Conservation (phyloP, 2,329 filamentous ascomycete species). For the Xylariomycetidae sp. region DNA sequence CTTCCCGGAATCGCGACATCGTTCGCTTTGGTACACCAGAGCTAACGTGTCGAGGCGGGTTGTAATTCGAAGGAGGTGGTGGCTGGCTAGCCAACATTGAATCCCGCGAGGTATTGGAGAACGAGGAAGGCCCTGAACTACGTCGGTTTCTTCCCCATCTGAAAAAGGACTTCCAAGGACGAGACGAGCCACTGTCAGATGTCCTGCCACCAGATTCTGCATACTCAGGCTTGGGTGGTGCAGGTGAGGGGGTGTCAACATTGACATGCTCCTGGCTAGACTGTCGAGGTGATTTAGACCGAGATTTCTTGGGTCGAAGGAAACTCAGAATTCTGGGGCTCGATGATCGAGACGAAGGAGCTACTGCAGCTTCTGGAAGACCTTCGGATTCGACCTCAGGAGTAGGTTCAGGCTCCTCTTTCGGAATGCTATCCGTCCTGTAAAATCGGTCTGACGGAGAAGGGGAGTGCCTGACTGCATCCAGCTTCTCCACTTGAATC, state of each 20-base stretch:
- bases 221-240: slow-evolving; percentile 38
- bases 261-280: slow-evolving; percentile 35
- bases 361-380: slow-evolving; percentile 6
- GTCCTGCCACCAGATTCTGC: slow-evolving; percentile 47
- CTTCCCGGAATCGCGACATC: slow-evolving; percentile 87
- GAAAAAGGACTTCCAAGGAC: slow-evolving; percentile 71
- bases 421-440: slow-evolving; percentile 44
- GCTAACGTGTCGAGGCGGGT: slow-evolving; percentile 29
- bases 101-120: slow-evolving; percentile 86
- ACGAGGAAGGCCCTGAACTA: slow-evolving; percentile 64
- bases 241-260: slow-evolving; percentile 25
- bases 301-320: slow-evolving; percentile 41
- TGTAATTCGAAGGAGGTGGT: slow-evolving; percentile 27
- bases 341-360: slow-evolving; percentile 18
- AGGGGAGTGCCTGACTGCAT: slow-evolving; percentile 16
- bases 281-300: slow-evolving; percentile 44
- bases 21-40: slow-evolving; percentile 65
- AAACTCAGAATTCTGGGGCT: slow-evolving; percentile 33
- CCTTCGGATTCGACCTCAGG: slow-evolving; percentile 8
- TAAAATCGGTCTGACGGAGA: slow-evolving; percentile 42
- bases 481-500: slow-evolving; percentile 14
- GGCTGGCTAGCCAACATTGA: slow-evolving; percentile 59
- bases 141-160: slow-evolving; percentile 60
- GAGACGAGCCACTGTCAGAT: slow-evolving; percentile 49
- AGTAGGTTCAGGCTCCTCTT: slow-evolving; percentile 19